Base-by-base conservation (phyloP, 1,139 yeast species). In the Lodderomyces beijingensis region DNA sequence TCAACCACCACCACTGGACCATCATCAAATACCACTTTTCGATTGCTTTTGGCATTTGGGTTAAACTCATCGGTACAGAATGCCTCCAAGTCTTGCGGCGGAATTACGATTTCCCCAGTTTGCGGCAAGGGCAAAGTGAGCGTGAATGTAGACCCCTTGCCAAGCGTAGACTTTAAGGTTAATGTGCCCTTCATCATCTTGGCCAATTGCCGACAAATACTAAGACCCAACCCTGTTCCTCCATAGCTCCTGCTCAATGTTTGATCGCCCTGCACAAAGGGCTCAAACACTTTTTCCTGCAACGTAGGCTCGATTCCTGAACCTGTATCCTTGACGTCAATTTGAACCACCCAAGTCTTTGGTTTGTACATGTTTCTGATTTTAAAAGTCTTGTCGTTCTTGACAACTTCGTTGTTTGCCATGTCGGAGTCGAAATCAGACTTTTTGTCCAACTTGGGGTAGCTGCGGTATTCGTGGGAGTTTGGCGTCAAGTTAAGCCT, bases 231-330 rank as follows among this genome's bases (percentile, higher is more conserved):
- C 6, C 98, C 98, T 0, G 96, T 88, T 45, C 98, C 98, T 37
- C 96, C 96, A 53, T 85, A 84, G 35, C 89, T 85, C 54, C 96
- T 70, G 3, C 95, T 83, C 25, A 89, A 68, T 0, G 96, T 89
- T 56, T 89, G 96, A 50, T 91, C 97, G 29, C 97, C 97, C 58
- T 89, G 98, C 20, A 87, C 86, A 62, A 91, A 91, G 3, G 96
- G 96, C 51, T 91, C 96, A 59, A 91, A 91, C 1, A 91, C 91
- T 43, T 82, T 79, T 30, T 81, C 82, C 48, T 86, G 93, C 35
- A 85, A 62, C 1, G 79, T 74, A 12, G 82, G 79, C 31, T 83
- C 88, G 32, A 91, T 87, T 39, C 97, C 98, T 0, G 95, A 87
- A 4, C 98, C 98, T 0, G 93, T 83, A 54, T 91, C 98, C 21